phyloP scores from a whole-genome alignment of 1,284 basidiomycete genomes.

The Ganoderma lingzhi region DNA sequence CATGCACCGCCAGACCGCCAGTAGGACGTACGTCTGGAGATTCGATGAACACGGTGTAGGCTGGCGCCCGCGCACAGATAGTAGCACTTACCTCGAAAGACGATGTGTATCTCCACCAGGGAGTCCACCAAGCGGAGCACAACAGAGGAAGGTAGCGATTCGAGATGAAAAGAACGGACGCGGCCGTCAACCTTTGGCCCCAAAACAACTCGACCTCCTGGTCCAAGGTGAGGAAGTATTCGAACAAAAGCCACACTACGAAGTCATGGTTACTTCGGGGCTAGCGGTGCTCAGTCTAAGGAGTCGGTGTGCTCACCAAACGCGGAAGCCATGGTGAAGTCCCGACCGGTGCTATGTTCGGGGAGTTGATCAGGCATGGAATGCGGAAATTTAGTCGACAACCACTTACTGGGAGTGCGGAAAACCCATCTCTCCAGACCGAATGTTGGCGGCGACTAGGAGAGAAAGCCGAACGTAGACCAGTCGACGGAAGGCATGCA shows the following conservation, averaged over 20 bases:
- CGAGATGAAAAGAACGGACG: constrained; percentile 11
- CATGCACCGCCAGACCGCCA: no score
- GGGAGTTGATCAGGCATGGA: not conserved
- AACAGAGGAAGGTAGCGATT: constrained; percentile 11
- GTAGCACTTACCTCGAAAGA: not conserved
- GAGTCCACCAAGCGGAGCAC: constrained; percentile 9
- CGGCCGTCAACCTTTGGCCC: constrained; percentile 1
- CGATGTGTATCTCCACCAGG: constrained; percentile 1
- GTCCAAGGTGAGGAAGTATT: constrained; percentile 7
- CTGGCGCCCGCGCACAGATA: no score
- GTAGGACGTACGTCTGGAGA: not conserved
- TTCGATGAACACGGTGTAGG: not conserved
- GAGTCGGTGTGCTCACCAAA: not conserved
- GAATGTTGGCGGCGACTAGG: not conserved
- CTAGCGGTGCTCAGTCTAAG: not conserved
- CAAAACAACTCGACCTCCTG: constrained; percentile 15
- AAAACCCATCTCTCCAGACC: not conserved
- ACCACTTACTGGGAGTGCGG: not conserved
- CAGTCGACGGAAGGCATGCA: not conserved
- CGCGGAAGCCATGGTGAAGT: constrained; percentile 1
- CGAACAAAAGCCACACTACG: constrained; percentile 7
- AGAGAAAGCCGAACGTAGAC: not conserved
- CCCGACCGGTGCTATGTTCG: not conserved
- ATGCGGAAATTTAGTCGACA: not conserved
- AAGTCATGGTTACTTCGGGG: no score